Evolutionary conservation across 2,329 filamentous ascomycete species (phyloP).

Genomic region (Colletotrichum cuscutae): DNA sequence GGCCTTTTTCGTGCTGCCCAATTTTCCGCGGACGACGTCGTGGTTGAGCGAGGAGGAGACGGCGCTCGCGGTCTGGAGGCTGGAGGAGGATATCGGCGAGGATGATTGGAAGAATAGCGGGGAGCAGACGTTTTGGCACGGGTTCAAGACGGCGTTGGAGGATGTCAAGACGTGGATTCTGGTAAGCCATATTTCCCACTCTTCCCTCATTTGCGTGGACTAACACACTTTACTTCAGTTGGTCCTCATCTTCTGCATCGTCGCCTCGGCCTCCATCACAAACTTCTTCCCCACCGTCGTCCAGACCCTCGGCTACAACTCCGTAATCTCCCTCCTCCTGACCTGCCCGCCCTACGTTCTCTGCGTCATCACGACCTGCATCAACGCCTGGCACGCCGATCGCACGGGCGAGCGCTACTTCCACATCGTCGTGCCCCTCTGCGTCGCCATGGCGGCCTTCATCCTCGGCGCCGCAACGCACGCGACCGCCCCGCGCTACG

Average conservation of each 20-base stretch:
- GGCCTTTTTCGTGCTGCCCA: slow-evolving; percentile 70
- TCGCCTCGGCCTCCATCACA: slow-evolving; percentile 66
- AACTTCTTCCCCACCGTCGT: slow-evolving; percentile 80
- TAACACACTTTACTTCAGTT: slow-evolving; percentile 46
- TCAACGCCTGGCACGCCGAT: slow-evolving; percentile 78
- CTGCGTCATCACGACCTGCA: slow-evolving; percentile 68
- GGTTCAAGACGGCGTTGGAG: slow-evolving; percentile 63
- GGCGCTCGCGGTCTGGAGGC: slow-evolving; percentile 67
- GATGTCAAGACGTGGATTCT: slow-evolving; percentile 71
- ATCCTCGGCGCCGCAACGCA: slow-evolving; percentile 75
- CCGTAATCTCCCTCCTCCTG: slow-evolving; percentile 69
- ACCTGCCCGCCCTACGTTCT: slow-evolving; percentile 75
- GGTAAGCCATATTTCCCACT: slow-evolving; percentile 43
- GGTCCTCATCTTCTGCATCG: slow-evolving; percentile 67
- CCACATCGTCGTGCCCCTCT: slow-evolving; percentile 72
- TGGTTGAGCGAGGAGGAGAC: slow-evolving; percentile 48
- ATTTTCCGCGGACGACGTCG: slow-evolving; percentile 63
- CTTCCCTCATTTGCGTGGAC: neutral
- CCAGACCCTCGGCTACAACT: slow-evolving; percentile 70
- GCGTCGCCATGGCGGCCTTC: slow-evolving; percentile 70
- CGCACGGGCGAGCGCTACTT: slow-evolving; percentile 76
- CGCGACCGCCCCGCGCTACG: slow-evolving; percentile 69
- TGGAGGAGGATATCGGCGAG: slow-evolving; percentile 73
- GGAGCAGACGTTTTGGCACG: slow-evolving; percentile 65
- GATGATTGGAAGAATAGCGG: slow-evolving; percentile 69